These are phyloP conservation scores for Mangifera indica DNA, from an alignment of 345 rosid genomes.

Conservation along the genomic window DNA sequence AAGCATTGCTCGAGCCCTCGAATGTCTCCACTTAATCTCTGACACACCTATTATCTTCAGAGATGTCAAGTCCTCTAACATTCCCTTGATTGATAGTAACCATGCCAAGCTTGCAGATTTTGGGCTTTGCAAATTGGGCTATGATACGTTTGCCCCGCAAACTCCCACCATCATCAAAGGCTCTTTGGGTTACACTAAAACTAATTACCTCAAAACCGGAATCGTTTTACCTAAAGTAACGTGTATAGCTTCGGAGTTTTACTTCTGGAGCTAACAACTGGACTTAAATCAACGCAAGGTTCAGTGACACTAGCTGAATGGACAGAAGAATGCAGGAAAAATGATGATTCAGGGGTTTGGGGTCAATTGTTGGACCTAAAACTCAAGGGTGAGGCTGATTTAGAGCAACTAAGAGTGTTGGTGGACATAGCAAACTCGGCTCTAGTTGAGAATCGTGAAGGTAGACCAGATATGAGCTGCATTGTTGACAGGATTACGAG, in stretches of 20 bases:
- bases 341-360: constrained; percentile 17
- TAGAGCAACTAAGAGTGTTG: constrained; percentile 33
- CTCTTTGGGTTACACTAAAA: constrained; percentile 40
- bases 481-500: constrained; percentile 26
- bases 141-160: constrained; percentile 1
- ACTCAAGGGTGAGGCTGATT: constrained; percentile 27
- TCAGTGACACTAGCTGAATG: constrained; percentile 39
- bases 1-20: constrained; percentile 40
- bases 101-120: constrained; percentile 50
- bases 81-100: constrained; percentile 31
- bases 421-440: constrained; percentile 32
- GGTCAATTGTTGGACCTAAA: constrained; percentile 37
- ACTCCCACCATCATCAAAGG: constrained; percentile 36
- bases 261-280: constrained; percentile 41
- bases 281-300: constrained; percentile 40
- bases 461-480: constrained; percentile 37
- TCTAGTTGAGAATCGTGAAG: constrained; percentile 33
- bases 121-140: constrained; percentile 47
- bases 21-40: constrained; percentile 42
- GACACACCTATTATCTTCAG: constrained; percentile 50
- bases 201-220: constrained; percentile 38
- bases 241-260: constrained; percentile 45
- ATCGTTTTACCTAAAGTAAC: constrained; percentile 32
- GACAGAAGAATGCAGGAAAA: constrained; percentile 31
- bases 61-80: constrained; percentile 60